Evolutionary conservation across 2,329 filamentous ascomycete species (phyloP).

Genomic region (Cladosporium cucumerinum): DNA sequence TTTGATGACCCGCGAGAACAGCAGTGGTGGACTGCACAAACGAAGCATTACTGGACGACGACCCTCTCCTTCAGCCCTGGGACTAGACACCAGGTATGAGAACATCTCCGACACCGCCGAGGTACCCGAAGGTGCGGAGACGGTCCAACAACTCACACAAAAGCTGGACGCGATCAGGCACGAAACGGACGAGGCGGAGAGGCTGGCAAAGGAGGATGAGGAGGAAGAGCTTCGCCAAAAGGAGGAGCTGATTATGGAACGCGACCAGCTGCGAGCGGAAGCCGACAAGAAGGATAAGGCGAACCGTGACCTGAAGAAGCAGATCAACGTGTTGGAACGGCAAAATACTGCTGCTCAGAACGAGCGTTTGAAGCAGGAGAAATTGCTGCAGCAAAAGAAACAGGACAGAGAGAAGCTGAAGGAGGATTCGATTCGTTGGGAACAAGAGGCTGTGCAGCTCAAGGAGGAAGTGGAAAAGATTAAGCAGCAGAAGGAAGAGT

Average conservation of each 20-base stretch:
- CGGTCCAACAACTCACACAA: slow-evolving; percentile 74
- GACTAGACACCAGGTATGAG: slow-evolving; percentile 37
- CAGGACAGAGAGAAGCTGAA: slow-evolving; percentile 66
- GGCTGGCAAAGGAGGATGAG: slow-evolving; percentile 62
- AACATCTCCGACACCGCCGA: slow-evolving; percentile 38
- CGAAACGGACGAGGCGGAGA: slow-evolving; percentile 76
- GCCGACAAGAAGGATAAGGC: slow-evolving; percentile 89
- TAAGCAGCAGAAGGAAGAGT: slow-evolving; percentile 37
- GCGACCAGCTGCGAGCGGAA: slow-evolving; percentile 71
- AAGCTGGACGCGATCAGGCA: slow-evolving; percentile 74
- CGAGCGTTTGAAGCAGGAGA: slow-evolving; percentile 74
- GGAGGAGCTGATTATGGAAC: slow-evolving; percentile 63
- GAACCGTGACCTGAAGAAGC: slow-evolving; percentile 77
- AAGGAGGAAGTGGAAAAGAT: slow-evolving; percentile 45
- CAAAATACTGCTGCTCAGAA: slow-evolving; percentile 78
- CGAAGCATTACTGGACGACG: slow-evolving; percentile 71
- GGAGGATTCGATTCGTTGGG: slow-evolving; percentile 67
- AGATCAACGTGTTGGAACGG: slow-evolving; percentile 75
- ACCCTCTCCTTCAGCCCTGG: slow-evolving; percentile 57
- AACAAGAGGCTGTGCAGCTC: slow-evolving; percentile 59
- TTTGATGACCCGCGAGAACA: slow-evolving; percentile 64
- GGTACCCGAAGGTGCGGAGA: slow-evolving; percentile 59
- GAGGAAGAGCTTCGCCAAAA: slow-evolving; percentile 48
- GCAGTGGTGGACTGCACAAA: slow-evolving; percentile 53
- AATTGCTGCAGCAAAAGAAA: slow-evolving; percentile 64